Evolutionary conservation across 257 asterid genomes (phyloP), one percentile per base, ranked within the genome.

Genomic region (Petunia secreta): DNA sequence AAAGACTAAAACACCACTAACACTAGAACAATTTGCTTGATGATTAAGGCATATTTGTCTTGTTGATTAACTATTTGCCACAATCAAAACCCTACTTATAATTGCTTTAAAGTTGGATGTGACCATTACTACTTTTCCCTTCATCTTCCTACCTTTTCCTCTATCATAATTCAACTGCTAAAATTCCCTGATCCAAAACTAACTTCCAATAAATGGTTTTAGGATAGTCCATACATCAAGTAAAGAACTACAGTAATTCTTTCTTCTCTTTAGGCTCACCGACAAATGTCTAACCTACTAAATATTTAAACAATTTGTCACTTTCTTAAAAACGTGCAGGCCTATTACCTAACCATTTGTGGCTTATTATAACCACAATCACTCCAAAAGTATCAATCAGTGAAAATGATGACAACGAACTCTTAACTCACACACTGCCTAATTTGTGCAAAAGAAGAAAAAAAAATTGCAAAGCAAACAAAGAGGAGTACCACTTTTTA

Each of bases 201-300:
- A 71, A 71, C 25, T 48, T 25, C 77, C 77, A 71, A 46, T 43
- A 71, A 71, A 71, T 71, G 77, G 77, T 71, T 71, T 71, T 48
- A 34, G 60, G 50, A 71, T 71, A 71, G 1, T 25, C 13, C 11
- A 71, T 71, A 10, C 11, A 10, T 48, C 44, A 71, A 71, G 77
- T 60, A 71, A 71, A 71, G 77, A 71, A 71, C 3, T 48, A 25
- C 25, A 25, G 25, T 25, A 71, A 25, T 71, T 71, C 60, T 71
- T 71, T 43, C 44, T 43, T 4, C 2, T 11, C 13, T 48, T 46
- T 16, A 46, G 43, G 2, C 80, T 40, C 89, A 88, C 91, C 88
- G 87, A 88, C 89, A 81, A 38, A 16, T 52, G 44, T 77, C 63
- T 48, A 25, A 71, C 86, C 86, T 80, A 81, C 65, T 79, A 54